phyloP scores from a whole-genome alignment of 139 green algal genomes.

The Picocystis salinarum region DNA sequence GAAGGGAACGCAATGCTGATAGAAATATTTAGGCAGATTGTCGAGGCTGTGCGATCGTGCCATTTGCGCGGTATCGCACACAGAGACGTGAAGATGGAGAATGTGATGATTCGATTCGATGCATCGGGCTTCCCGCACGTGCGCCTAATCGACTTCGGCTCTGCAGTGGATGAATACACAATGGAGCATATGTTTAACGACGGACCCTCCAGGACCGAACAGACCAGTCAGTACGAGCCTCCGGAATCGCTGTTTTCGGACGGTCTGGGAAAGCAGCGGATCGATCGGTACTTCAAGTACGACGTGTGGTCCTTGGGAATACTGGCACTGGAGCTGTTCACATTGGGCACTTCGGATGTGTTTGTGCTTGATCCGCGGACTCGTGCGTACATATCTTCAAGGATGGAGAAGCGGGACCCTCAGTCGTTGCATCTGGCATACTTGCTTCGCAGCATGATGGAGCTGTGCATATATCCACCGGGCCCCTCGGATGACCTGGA shows the following conservation, averaged over 20 bases:
- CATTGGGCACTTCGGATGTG: background rate
- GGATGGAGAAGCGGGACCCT: background rate
- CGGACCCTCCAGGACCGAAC: constrained; percentile 22
- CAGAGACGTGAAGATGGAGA: constrained; percentile 53
- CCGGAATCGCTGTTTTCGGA: constrained; percentile 3
- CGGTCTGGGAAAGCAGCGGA: no score
- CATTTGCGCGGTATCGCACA: constrained; percentile 42
- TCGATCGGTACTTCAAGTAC: no score
- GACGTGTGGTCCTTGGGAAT: constrained; percentile 8
- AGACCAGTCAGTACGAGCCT: constrained; percentile 3
- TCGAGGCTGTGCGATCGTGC: constrained; percentile 23
- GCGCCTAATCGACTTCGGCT: constrained; percentile 55
- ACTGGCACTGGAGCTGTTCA: background rate
- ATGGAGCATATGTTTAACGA: constrained; percentile 22
- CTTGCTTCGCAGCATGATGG: constrained; percentile 3
- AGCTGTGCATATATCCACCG: constrained; percentile 6
- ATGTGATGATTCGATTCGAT: constrained; percentile 21
- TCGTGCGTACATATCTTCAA: no score
- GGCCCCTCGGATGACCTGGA: background rate
- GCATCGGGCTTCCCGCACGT: constrained; percentile 16
- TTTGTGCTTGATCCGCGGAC: background rate
- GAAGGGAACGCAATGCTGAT: constrained; percentile 12
- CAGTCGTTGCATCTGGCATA: background rate
- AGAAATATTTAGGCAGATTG: constrained; percentile 30
- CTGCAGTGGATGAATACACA: constrained; percentile 26